phyloP scores from a whole-genome alignment of 768 basidiomycete species.

The Hebeloma cylindrosporum region DNA sequence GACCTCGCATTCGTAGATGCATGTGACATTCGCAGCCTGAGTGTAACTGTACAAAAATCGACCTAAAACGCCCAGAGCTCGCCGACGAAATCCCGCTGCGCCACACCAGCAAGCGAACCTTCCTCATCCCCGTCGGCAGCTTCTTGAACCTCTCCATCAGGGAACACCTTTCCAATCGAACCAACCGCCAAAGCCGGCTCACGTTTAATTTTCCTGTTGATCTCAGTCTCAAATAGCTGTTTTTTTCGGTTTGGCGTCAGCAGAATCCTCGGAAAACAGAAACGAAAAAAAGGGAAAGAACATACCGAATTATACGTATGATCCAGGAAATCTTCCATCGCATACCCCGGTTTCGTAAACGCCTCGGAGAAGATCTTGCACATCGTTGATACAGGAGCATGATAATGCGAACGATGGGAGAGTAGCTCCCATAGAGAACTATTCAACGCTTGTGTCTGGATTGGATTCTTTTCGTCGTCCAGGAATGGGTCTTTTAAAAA shows the following conservation, averaged over 20 bases:
- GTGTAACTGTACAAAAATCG: too few species aligned
- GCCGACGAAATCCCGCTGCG: slow-evolving; percentile 10
- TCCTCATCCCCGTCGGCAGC: slow-evolving; percentile 3
- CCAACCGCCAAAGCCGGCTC: slow-evolving; percentile 64
- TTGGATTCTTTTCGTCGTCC: slow-evolving; percentile 64
- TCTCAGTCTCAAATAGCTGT: slow-evolving; percentile 87
- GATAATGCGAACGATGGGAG: slow-evolving; percentile 79
- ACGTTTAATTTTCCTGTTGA: slow-evolving; percentile 74
- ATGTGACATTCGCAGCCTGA: too few species aligned
- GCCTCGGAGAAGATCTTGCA: slow-evolving; percentile 84
- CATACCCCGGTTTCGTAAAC: slow-evolving; percentile 91
- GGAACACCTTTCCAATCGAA: slow-evolving; percentile 30
- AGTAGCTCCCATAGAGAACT: slow-evolving; percentile 94
- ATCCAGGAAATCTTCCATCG: slow-evolving; percentile 95
- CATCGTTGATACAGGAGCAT: slow-evolving; percentile 82
- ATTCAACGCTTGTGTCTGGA: slow-evolving; percentile 74
- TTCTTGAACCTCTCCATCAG: slow-evolving; percentile 8
- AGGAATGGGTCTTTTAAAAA: slow-evolving; percentile 62
- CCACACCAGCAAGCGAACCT: background rate
- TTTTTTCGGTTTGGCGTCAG: background rate
- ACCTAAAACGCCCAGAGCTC: slow-evolving; percentile 16
- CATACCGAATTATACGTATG: slow-evolving; percentile 83
- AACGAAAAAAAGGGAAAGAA: slow-evolving; percentile 5
- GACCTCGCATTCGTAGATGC: too few species aligned
- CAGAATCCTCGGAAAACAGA: background rate